These are phyloP conservation scores for Pythium phragmiticola DNA, from an alignment of 352 stramenopile species.

Conservation along the genomic window DNA sequence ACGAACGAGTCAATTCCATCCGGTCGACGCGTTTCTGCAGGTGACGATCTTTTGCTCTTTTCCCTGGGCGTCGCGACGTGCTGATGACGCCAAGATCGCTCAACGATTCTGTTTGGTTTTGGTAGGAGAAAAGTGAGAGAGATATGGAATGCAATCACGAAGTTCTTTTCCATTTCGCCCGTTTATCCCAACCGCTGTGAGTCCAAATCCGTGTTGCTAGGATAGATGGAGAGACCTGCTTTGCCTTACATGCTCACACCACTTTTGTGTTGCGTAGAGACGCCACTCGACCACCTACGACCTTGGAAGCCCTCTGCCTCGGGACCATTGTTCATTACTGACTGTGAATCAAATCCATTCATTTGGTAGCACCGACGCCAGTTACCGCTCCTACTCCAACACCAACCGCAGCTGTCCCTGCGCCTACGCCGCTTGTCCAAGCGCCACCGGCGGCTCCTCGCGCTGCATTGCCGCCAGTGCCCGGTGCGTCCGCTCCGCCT, in stretches of 20 bases:
- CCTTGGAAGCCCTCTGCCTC: background rate
- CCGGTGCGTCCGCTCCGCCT: slow-evolving; percentile 6
- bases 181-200: slow-evolving; percentile 4
- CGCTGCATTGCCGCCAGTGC: background rate
- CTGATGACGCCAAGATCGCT: slow-evolving; percentile 20
- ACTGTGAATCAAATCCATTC: background rate
- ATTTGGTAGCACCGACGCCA: background rate
- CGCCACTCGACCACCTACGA: background rate
- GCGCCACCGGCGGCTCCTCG: slow-evolving; percentile 8
- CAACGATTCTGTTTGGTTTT: slow-evolving; percentile 28
- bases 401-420: background rate
- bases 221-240: background rate
- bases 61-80: background rate
- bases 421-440: slow-evolving; percentile 4
- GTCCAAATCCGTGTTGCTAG: background rate
- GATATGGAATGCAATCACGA: slow-evolving; percentile 27
- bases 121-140: slow-evolving; percentile 23
- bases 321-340: background rate
- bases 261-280: background rate
- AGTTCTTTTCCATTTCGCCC: slow-evolving; percentile 14
- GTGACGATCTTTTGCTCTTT: slow-evolving; percentile 20
- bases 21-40: slow-evolving; percentile 5
- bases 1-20: background rate
- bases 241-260: background rate
- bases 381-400: slow-evolving; percentile 4